These are phyloP conservation scores for Plenodomus lindquistii DNA, from an alignment of 2,329 filamentous ascomycete species.

Conservation along the genomic window DNA sequence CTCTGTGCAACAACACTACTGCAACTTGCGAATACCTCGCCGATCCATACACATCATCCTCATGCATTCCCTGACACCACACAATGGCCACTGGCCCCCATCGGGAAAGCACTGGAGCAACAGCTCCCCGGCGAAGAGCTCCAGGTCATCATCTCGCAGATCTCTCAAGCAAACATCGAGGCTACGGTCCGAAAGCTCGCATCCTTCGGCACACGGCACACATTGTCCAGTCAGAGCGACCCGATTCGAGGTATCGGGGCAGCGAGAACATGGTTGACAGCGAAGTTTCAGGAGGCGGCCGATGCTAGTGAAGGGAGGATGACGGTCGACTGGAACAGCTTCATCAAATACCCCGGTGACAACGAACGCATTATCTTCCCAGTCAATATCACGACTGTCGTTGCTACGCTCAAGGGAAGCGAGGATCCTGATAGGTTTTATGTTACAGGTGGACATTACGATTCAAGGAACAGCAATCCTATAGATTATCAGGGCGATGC, in stretches of 20 bases:
- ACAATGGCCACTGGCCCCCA: conserved; percentile 48
- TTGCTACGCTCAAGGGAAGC: conserved; percentile 54
- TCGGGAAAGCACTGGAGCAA: conserved; percentile 44
- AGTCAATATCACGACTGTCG: conserved; percentile 58
- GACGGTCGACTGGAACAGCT: conserved; percentile 56
- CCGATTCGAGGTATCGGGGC: conserved; percentile 59
- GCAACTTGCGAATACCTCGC: neutral
- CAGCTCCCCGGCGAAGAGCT: conserved; percentile 49
- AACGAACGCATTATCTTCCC: conserved; percentile 45
- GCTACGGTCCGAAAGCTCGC: conserved; percentile 58
- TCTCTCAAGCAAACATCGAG: conserved; percentile 53
- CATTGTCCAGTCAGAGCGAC: conserved; percentile 57
- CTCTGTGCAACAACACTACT: neutral
- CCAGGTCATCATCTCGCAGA: conserved; percentile 43
- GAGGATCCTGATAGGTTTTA: conserved; percentile 55
- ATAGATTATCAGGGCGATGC: conserved; percentile 57
- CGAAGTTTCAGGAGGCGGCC: conserved; percentile 55
- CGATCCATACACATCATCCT: neutral
- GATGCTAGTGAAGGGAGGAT: conserved; percentile 54
- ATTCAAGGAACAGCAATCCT: conserved; percentile 56
- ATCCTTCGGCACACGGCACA: conserved; percentile 62
- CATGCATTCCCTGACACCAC: conserved; percentile 10
- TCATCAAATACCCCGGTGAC: conserved; percentile 54
- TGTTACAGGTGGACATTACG: conserved; percentile 61
- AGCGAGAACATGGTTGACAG: conserved; percentile 60